Base-by-base conservation (phyloP, 2,329 filamentous ascomycete genomes). In the Fusarium avenaceum region DNA sequence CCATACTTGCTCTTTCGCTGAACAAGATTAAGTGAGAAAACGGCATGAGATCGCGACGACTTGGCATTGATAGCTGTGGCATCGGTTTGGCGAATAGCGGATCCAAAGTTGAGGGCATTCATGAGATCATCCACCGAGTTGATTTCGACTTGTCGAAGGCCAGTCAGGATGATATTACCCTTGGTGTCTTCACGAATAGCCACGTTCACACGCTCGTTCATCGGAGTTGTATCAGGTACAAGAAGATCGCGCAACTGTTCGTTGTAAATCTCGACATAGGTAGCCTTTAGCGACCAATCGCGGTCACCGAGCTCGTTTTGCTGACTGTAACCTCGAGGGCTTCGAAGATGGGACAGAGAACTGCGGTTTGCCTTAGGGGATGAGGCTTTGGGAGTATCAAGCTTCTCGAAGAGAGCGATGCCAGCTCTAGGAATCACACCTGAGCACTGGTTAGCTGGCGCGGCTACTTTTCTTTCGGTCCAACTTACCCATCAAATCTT, bases 231-330 rank as follows among this genome's bases (percentile, higher is more conserved):
- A 45, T 97, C 95, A 1, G 93, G 89, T 6, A 97, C 82, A 35
- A 99, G 85, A 17, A 99, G 85, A 83, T 99, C 96, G 72, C 96
- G 90, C 30, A 98, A 84, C 76, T 96, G 92, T 80, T 99, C 96
- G 76, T 99, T 98, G 83, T 99, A 99, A 69, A 99, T 99, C 84
- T 98, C 88, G 67, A 97, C 92, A 76, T 97, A 97, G 2, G 94
- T 97, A 13, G 95, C 96, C 78, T 92, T 97, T 74, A 99, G 83
- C 52, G 93, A 91, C 96, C 96, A 99, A 65, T 86, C 92, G 78
- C 91, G 94, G 48, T 96, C 92, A 4, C 81, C 76, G 42, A 84
- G 81, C 59, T 88, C 85, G 46, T 75, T 74, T 52, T 78, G 76
- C 57, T 78, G 77, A 32, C 57, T 74, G 72, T 96, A 96, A 67